Evolutionary conservation across 108 stramenopile species (phyloP), one percentile per base, ranked within the genome.

Genomic region (Pseudonitzschia delicatissima): DNA sequence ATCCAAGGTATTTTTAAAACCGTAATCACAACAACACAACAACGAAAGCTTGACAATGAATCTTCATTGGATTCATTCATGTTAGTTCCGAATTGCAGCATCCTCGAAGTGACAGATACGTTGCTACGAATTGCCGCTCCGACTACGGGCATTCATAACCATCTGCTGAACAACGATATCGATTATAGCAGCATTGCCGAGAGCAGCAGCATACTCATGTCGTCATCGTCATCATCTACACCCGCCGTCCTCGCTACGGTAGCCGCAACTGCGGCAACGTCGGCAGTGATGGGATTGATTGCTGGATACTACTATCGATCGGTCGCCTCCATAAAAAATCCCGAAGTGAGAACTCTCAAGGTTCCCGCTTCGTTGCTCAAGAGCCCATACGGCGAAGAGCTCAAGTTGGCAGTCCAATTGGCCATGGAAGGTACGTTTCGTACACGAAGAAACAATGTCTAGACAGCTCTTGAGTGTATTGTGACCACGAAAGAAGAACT

Each of bases 401-500:
- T 80, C 17, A n/a, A 73, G 49, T 21, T 80, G 25, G 83, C 83
- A 3, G 71, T 84, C 20, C 21, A 40, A 20, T 31, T 84, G 49
- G 83, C 83, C 12, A 55, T 25, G 53, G 53, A 55, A 55, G 53
- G 53, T 55, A 6, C 23, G 74, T 36, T 21, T 65, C 50, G 78
- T 48, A n/a, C n/a, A n/a, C n/a, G n/a, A n/a, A n/a, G n/a, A n/a
- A n/a, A n/a, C n/a, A n/a, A n/a, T n/a, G n/a, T n/a, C n/a, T n/a
- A n/a, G n/a, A n/a, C n/a, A n/a, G n/a, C n/a, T n/a, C n/a, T n/a
- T n/a, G n/a, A n/a, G n/a, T n/a, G n/a, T n/a, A n/a, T n/a, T n/a
- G n/a, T n/a, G n/a, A n/a, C n/a, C n/a, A n/a, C n/a, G n/a, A n/a
- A n/a, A n/a, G n/a, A n/a, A n/a, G n/a, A n/a, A n/a, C n/a, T n/a